Base-by-base conservation (phyloP, 345 rosid species). In the Murraya koenigii region DNA sequence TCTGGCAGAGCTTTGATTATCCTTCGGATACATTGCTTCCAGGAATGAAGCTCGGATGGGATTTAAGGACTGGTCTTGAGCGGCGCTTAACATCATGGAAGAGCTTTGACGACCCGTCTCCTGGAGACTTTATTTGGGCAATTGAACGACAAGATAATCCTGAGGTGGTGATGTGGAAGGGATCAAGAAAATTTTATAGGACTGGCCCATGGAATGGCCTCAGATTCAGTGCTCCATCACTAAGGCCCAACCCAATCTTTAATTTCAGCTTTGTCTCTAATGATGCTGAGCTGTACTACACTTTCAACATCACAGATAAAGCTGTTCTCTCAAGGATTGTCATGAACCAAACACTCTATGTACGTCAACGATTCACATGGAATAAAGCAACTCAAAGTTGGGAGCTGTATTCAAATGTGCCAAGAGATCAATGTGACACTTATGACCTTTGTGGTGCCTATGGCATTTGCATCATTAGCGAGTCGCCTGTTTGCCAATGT, bases 41-140 rank as follows among this genome's bases (percentile, higher is more conserved):
- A 9, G 87, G 74, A 28, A 80, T 86, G 86, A 88, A 85, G 80
- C n/a, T 90, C 6, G 93, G 91, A 11, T 80, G 88, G 88, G 87
- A 85, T 79, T 74, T 78, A 8, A 69, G 69, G 47, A 75, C 75
- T 4, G 70, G 80, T 33, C 44, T 84, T 2, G 58, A 84, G 22
- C 78, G 86, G 58, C 78, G 65, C 10, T 4, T 88, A 13, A 71
- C 79, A 49, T 77, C 89, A 1, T 90, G 93, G 93, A 84, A 62
- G 60, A 85, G 75, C 44, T 28, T 69, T 1, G 79, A 80, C 10
- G 91, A 90, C 71, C 93, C 91, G 15, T 80, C 83, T 22, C 78
- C 88, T 1, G 88, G 90, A 7, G 84, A 75, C 41, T 80, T 74
- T 26, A 71, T 81, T 33, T 86, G 80, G 77, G 80, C 76, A 25